phyloP scores from a whole-genome alignment of 129 eudicot species.

The Lactuca sativa region DNA sequence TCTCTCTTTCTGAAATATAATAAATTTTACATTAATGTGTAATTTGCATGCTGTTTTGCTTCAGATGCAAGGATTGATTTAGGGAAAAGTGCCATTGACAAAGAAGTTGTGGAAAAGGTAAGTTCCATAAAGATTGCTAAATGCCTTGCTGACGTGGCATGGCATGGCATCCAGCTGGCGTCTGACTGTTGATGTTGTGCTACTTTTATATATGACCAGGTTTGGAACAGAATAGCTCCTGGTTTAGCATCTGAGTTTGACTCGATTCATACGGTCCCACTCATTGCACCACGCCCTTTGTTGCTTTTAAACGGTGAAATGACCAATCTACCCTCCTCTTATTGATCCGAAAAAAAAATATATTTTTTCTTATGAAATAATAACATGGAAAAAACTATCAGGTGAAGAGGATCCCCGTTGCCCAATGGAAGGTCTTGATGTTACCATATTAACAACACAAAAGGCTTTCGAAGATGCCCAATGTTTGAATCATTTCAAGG shows the following conservation, averaged over 20 bases:
- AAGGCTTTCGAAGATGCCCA: constrained; percentile 48
- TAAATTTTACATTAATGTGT: neutral
- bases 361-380: neutral
- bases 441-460: constrained; percentile 46
- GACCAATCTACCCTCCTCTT: constrained; percentile 9
- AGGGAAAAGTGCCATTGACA: constrained; percentile 66
- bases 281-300: constrained; percentile 88
- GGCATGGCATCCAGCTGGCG: neutral
- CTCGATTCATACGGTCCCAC: constrained; percentile 70
- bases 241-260: constrained; percentile 80
- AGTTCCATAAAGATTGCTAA: constrained; percentile 1
- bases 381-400: constrained; percentile 29
- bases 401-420: constrained; percentile 87
- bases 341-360: neutral
- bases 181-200: neutral
- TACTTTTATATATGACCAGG: constrained; percentile 51
- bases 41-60: constrained; percentile 12
- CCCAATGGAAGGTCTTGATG: constrained; percentile 71
- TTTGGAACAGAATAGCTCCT: constrained; percentile 93
- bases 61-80: constrained; percentile 74
- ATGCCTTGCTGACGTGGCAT: no score
- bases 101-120: constrained; percentile 95
- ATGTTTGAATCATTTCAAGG: constrained; percentile 58
- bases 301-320: constrained; percentile 69
- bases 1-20: neutral